Conservation (phyloP, 768 basidiomycete genomes). For the Trametes coccinea region DNA sequence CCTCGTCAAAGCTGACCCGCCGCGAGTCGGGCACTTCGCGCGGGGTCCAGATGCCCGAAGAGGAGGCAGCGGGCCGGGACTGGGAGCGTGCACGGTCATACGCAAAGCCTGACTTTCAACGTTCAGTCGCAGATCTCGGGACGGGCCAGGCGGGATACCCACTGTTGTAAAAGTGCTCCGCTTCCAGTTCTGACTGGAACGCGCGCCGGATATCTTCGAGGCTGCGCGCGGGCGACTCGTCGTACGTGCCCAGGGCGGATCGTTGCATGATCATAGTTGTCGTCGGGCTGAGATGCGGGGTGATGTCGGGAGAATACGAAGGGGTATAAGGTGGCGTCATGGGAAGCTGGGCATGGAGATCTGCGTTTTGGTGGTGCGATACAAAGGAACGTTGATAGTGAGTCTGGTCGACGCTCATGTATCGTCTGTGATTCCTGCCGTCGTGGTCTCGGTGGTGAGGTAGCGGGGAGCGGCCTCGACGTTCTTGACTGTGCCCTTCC, state of each 20-base stretch:
- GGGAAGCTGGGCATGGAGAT: constrained; percentile 23
- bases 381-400: constrained; percentile 33
- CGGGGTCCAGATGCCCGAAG: constrained; percentile 17
- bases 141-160: not conserved
- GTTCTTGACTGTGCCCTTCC: constrained; percentile 25
- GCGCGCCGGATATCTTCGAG: constrained; percentile 24
- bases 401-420: constrained; percentile 36
- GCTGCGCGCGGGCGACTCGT: constrained; percentile 26
- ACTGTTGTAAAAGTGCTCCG: constrained; percentile 10
- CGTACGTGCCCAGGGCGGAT: constrained; percentile 15
- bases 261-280: constrained; percentile 19
- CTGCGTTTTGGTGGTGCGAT: constrained; percentile 27
- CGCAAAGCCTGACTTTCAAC: not conserved
- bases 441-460: not conserved
- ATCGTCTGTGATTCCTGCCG: constrained; percentile 17
- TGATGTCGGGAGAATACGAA: constrained; percentile 22
- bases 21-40: constrained; percentile 24
- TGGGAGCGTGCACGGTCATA: constrained; percentile 10
- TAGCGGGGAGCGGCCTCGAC: constrained; percentile 26
- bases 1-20: constrained; percentile 27
- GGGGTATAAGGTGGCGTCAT: constrained; percentile 36
- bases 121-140: too few relatives aligned
- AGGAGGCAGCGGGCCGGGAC: constrained; percentile 8
- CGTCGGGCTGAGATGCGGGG: constrained; percentile 18
- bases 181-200: constrained; percentile 12